Evolutionary conservation across 495 filamentous ascomycete species (phyloP), one percentile per base, ranked within the genome.

Genomic region (Thermothielavioides terrestris): DNA sequence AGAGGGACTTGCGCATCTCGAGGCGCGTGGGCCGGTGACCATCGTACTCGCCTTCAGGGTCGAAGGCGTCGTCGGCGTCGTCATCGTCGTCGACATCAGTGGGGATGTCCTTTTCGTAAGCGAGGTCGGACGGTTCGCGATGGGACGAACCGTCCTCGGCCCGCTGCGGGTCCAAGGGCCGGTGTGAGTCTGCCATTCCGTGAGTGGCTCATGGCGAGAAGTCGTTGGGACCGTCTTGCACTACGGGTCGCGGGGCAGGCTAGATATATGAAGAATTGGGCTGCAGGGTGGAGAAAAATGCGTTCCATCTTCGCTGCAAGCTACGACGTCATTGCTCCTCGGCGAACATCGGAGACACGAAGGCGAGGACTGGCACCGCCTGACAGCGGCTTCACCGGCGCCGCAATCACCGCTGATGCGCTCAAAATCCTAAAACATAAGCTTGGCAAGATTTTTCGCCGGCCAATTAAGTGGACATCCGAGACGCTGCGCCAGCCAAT

Each of bases 1-100:
- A 22, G 22, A 34, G 45, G 25, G 38, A 28, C 14, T 38, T 48
- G 31, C 52, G 52, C 4, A 60, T 54, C 3, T 62, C 59, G 14
- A 32, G 48, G 12, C 10, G 32, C 32, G 44, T 57, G 18, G 57
- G 57, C 20, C 59, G 59, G 45, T 55, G 52, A 44, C 59, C 59
- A 32, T 62, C 59, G 26, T 55, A 32, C 22, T 62, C 50, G 31
- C 20, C 18, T 1, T 44, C 42, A 11, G 9, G 31, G 42, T 31
- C 27, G 3, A 27, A 30, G 42, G 26, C 23, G 42, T 34, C 42
- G 23, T 49, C 6, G 34, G 43, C 22, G 45, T 38, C 23, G 1
- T 39, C 18, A 7, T 39, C 18, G 8, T 39, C 2, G 17, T 23
- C 18, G 17, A 11, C 36, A 12, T 39, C 18, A 7, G 17, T 9